Evolutionary conservation across 2,329 filamentous ascomycete genomes (phyloP).

Genomic region (Scorias spongiosa): DNA sequence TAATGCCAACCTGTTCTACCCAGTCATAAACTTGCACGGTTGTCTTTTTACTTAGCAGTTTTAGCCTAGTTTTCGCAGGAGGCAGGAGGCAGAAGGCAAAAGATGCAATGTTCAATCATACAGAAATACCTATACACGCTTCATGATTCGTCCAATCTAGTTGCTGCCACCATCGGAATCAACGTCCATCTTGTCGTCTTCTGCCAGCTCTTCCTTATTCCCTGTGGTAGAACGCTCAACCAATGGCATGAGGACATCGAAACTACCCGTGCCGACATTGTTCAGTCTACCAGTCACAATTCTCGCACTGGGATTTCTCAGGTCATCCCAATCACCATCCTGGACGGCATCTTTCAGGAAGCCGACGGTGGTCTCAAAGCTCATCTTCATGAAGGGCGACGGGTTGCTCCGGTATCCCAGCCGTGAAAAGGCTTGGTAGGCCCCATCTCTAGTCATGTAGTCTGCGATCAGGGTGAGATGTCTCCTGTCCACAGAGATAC

Average conservation of each 20-base stretch:
- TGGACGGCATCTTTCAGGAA: constrained; percentile 87
- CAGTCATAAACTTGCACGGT: too few species aligned
- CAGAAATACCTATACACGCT: too few species aligned
- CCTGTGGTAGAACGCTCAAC: background rate
- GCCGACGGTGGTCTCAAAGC: constrained; percentile 90
- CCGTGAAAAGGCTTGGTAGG: constrained; percentile 82
- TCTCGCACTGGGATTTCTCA: constrained; percentile 70
- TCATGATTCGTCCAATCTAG: too few species aligned
- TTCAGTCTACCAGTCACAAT: constrained; percentile 77
- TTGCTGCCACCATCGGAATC: constrained; percentile 1
- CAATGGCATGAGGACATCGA: constrained; percentile 56
- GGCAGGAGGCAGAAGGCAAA: too few species aligned
- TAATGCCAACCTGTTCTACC: too few species aligned
- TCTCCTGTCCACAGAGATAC: constrained; percentile 78
- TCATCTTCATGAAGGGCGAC: constrained; percentile 96
- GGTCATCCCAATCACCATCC: constrained; percentile 78
- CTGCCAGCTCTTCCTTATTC: background rate
- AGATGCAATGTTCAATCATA: too few species aligned
- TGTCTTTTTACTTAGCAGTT: too few species aligned
- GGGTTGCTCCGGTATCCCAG: constrained; percentile 75
- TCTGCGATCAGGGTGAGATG: constrained; percentile 94
- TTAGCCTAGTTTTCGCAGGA: too few species aligned
- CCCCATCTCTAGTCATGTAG: constrained; percentile 89
- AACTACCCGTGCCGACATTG: constrained; percentile 75
- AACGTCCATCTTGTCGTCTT: constrained; percentile 1